Evolutionary conservation across 1,139 yeast genomes (phyloP).

Genomic region (Torulaspora globosa): DNA sequence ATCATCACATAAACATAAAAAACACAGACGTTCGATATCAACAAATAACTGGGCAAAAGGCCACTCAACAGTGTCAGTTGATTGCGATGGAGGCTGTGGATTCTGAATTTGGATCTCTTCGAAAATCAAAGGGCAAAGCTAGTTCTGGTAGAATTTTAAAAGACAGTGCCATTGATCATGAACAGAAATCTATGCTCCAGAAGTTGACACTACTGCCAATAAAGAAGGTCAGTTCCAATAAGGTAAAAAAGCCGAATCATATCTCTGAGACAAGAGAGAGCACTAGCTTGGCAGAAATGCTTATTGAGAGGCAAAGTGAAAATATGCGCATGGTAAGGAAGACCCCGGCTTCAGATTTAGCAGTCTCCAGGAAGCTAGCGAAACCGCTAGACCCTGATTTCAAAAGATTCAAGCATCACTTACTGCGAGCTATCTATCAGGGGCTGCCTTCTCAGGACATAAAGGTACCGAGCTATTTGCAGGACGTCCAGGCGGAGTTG

Average conservation of each 20-base stretch:
- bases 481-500: slow-evolving; percentile 42
- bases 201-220: slow-evolving; percentile 22
- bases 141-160: slow-evolving; percentile 23
- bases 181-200: slow-evolving; percentile 18
- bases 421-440: slow-evolving; percentile 26
- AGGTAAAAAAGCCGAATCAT: background rate
- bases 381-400: slow-evolving; percentile 18
- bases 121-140: slow-evolving; percentile 25
- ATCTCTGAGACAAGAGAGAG: background rate
- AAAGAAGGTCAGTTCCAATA: slow-evolving; percentile 8
- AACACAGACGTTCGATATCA: background rate
- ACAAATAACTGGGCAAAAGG: background rate
- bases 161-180: slow-evolving; percentile 22
- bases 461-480: slow-evolving; percentile 22
- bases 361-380: background rate
- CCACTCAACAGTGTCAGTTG: background rate
- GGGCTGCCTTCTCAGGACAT: slow-evolving; percentile 24
- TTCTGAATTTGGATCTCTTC: slow-evolving; percentile 29
- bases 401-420: slow-evolving; percentile 18
- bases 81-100: slow-evolving; percentile 23
- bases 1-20: slow-evolving; percentile 7
- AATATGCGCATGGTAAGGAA: slow-evolving; percentile 7
- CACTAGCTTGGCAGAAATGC: background rate
- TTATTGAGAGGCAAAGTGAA: slow-evolving; percentile 3
- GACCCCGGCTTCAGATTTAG: background rate